These are phyloP conservation scores for Stachybotrys chlorohalonatus DNA, from an alignment of 2,329 filamentous ascomycete species.

Conservation along the genomic window DNA sequence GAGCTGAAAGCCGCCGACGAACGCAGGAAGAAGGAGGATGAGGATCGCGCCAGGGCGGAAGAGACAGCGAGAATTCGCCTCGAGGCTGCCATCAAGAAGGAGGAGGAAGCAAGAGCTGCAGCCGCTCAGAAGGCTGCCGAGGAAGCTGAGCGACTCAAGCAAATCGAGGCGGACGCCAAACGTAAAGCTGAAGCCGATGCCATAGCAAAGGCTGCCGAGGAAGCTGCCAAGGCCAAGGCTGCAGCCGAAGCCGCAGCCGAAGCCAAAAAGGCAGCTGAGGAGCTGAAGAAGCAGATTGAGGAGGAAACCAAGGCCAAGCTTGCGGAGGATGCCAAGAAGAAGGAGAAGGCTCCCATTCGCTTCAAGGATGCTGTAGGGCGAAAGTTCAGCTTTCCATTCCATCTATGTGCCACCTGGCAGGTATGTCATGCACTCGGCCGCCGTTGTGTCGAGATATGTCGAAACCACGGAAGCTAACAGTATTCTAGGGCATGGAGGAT, in stretches of 20 bases:
- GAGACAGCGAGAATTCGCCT: conserved; percentile 33
- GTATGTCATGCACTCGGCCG: conserved; percentile 38
- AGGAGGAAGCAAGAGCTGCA: conserved; percentile 30
- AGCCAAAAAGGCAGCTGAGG: conserved; percentile 49
- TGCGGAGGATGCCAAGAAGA: conserved; percentile 38
- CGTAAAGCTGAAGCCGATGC: conserved; percentile 28
- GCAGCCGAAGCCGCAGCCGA: conserved; percentile 35
- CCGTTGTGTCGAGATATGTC: background rate
- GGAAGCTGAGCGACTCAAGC: conserved; percentile 32
- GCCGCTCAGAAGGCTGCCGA: conserved; percentile 27
- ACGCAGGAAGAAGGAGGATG: conserved; percentile 28
- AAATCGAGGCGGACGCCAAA: conserved; percentile 29
- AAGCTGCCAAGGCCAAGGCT: conserved; percentile 24
- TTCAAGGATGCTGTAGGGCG: conserved; percentile 88
- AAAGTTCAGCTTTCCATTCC: conserved; percentile 87
- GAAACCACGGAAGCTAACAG: background rate
- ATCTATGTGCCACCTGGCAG: conserved; percentile 75
- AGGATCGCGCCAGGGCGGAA: conserved; percentile 33
- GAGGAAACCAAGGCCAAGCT: conserved; percentile 44
- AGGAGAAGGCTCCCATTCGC: conserved; percentile 66
- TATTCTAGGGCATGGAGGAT: conserved; percentile 67
- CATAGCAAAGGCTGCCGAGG: conserved; percentile 31
- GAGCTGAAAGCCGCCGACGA: conserved; percentile 35
- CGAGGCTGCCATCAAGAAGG: conserved; percentile 31
- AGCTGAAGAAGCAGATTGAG: conserved; percentile 49